A percentile compares a stretch with the other conserved stretches of the same genome.
Conservation (phyloP, 768 basidiomycete genomes). For the Mycena sanguinolenta region DNA sequence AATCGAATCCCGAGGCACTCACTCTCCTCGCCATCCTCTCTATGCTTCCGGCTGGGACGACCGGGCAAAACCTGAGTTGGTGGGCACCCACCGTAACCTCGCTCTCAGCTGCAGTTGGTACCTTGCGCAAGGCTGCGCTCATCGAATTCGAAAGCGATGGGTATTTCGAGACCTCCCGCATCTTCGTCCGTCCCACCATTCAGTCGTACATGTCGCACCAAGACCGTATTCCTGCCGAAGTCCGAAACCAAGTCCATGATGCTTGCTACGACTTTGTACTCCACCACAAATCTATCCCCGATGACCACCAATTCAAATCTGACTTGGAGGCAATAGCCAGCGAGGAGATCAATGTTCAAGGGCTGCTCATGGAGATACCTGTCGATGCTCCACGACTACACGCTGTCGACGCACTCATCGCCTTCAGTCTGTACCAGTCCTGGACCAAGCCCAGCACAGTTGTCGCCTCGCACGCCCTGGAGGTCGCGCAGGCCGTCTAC, state of each 20-base stretch:
- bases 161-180: constrained; percentile 13
- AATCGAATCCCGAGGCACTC: constrained; percentile 35
- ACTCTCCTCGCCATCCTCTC: constrained; percentile 41
- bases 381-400: constrained; percentile 1
- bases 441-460: constrained; percentile 32
- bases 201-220: constrained; percentile 35
- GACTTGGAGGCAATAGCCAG: not conserved
- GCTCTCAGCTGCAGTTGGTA: constrained; percentile 5
- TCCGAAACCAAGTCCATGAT: constrained; percentile 23
- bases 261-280: constrained; percentile 35
- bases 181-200: constrained; percentile 39
- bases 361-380: constrained; percentile 32
- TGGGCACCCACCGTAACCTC: constrained; percentile 26
- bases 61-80: constrained; percentile 19
- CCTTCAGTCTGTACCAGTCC: constrained; percentile 36
- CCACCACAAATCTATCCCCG: constrained; percentile 20
- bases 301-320: constrained; percentile 7
- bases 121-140: constrained; percentile 21
- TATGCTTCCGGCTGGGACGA: constrained; percentile 43
- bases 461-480: constrained; percentile 14
- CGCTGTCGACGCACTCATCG: constrained; percentile 34
- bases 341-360: not conserved
- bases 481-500: not conserved
- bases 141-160: constrained; percentile 12
- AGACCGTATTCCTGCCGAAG: constrained; percentile 21